Evolutionary conservation across 306 rosid species (phyloP).

Genomic region (Lablab purpureus): DNA sequence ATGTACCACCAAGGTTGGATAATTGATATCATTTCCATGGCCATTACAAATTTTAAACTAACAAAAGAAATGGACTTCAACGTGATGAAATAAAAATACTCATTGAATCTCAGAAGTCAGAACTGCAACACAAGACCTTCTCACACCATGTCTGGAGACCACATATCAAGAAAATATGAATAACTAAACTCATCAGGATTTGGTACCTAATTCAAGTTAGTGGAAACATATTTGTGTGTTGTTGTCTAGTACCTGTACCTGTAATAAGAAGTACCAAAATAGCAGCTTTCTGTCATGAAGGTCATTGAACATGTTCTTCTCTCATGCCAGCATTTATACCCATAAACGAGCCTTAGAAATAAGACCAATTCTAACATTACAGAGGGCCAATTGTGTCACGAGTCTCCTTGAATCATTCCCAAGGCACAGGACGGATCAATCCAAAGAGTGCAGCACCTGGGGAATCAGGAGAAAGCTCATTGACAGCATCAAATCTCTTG

Average conservation of each 20-base stretch:
- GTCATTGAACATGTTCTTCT: constrained; percentile 64
- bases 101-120: constrained; percentile 43
- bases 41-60: constrained; percentile 9
- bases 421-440: constrained; percentile 55
- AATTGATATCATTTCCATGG: constrained; percentile 28
- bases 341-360: constrained; percentile 34
- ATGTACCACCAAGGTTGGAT: constrained; percentile 15
- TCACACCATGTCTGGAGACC: constrained; percentile 6
- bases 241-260: constrained; percentile 50
- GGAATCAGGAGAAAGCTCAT: constrained; percentile 56
- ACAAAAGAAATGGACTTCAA: neutral
- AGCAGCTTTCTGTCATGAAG: constrained; percentile 55
- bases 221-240: constrained; percentile 19
- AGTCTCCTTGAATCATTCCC: constrained; percentile 34
- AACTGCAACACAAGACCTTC: constrained; percentile 34
- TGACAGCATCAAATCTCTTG: constrained; percentile 68
- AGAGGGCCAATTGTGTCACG: constrained; percentile 42
- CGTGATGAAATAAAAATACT: neutral
- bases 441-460: constrained; percentile 52
- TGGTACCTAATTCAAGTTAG: constrained; percentile 12
- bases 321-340: constrained; percentile 61
- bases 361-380: constrained; percentile 6
- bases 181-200: constrained; percentile 25
- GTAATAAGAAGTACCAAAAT: constrained; percentile 57
- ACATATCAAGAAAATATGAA: neutral